These are phyloP conservation scores for Furcasterigmium furcatum DNA, from an alignment of 2,329 filamentous ascomycete species.

Conservation along the genomic window DNA sequence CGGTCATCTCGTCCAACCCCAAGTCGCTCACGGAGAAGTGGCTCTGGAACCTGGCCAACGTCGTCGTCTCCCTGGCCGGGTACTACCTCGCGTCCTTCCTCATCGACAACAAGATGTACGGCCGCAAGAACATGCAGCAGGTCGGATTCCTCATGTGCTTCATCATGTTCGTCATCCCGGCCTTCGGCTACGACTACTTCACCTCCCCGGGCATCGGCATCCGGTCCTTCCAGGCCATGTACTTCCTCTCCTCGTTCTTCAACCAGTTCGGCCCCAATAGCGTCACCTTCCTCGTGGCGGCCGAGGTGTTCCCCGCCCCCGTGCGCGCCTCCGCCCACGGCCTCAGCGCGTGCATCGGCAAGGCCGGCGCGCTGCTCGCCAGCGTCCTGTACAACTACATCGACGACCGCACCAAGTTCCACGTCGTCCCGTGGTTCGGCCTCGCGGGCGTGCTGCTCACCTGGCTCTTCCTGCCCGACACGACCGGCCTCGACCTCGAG, in stretches of 20 bases:
- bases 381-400: constrained; percentile 96
- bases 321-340: constrained; percentile 93
- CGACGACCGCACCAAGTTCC: constrained; percentile 77
- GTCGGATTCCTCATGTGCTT: constrained; percentile 91
- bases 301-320: constrained; percentile 93
- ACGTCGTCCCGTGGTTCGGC: constrained; percentile 94
- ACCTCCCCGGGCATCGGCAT: constrained; percentile 62
- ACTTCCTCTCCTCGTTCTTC: constrained; percentile 97
- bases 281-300: constrained; percentile 93
- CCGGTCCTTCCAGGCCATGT: constrained; percentile 94
- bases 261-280: constrained; percentile 98
- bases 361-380: constrained; percentile 82
- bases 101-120: constrained; percentile 96
- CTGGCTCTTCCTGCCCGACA: constrained; percentile 87
- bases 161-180: constrained; percentile 88
- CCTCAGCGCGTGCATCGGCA: constrained; percentile 88
- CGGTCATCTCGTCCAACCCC: constrained; percentile 67
- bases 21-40: constrained; percentile 79
- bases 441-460: constrained; percentile 83
- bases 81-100: constrained; percentile 89
- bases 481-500: constrained; percentile 92
- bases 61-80: constrained; percentile 77
- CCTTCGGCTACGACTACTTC: constrained; percentile 86
- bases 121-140: constrained; percentile 94
- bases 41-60: constrained; percentile 92